These are phyloP conservation scores for Byssothecium circinans DNA, from an alignment of 2,329 filamentous ascomycete genomes.

Conservation along the genomic window DNA sequence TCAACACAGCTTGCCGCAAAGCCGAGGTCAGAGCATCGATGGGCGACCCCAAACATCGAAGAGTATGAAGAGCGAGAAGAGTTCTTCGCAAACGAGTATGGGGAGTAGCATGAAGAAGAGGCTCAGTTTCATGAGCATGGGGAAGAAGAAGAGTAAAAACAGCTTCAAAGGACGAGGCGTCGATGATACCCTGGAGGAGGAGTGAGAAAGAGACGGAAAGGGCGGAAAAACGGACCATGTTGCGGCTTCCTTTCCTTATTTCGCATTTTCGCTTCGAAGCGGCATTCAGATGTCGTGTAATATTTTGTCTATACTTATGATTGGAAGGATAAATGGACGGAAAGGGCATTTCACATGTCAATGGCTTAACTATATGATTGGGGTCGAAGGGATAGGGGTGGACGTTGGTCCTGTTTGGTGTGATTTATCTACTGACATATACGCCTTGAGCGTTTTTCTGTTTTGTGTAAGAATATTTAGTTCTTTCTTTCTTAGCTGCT, in stretches of 20 bases:
- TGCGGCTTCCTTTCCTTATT: not conserved
- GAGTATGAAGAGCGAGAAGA: conserved; percentile 47
- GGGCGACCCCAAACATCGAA: conserved; percentile 33
- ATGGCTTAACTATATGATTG: too few species aligned
- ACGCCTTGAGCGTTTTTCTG: too few species aligned
- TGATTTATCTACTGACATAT: too few species aligned
- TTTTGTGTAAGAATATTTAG: conserved; percentile 4
- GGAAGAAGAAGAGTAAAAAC: conserved; percentile 66
- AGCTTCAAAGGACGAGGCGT: conserved; percentile 41
- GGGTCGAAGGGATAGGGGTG: too few species aligned
- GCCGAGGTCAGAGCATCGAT: conserved; percentile 14
- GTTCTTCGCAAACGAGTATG: conserved; percentile 49
- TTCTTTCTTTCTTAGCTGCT: not conserved
- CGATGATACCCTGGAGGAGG: conserved; percentile 38
- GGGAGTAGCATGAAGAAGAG: conserved; percentile 71
- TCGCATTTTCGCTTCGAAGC: not conserved
- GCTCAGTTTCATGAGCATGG: conserved; percentile 75
- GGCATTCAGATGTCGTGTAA: not conserved
- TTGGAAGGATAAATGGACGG: too few species aligned
- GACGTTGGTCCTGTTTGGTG: too few species aligned
- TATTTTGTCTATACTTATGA: not conserved
- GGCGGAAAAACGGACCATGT: too few species aligned
- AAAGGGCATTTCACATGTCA: too few species aligned
- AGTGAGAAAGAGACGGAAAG: conserved; percentile 24
- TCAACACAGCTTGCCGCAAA: conserved; percentile 21